A percentile compares a stretch with the other conserved stretches of the same genome.
Evolutionary conservation across 768 basidiomycete genomes (phyloP).

Genomic region (Leccinum broughii): DNA sequence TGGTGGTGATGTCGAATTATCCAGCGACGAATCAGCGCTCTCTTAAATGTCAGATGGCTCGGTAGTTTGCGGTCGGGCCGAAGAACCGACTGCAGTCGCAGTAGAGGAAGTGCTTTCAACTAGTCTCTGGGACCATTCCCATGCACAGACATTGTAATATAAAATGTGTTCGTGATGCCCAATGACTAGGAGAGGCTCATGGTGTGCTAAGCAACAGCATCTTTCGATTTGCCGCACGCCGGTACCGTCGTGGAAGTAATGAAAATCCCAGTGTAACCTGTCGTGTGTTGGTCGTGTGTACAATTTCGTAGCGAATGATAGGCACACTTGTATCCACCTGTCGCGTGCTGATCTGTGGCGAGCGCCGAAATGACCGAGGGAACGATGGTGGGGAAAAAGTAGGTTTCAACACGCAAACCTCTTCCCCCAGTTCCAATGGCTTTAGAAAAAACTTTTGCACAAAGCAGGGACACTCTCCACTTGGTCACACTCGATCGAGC

Average conservation of each 20-base stretch:
- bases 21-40: background rate
- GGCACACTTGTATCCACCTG: background rate
- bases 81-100: background rate
- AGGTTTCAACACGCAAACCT: background rate
- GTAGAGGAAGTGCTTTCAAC: background rate
- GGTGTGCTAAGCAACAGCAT: background rate
- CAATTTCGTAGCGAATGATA: background rate
- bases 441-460: background rate
- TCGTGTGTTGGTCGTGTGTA: background rate
- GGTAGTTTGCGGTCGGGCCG: background rate
- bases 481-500: background rate
- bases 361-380: constrained; percentile 1
- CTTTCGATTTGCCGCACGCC: background rate
- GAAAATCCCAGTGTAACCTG: background rate
- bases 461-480: background rate
- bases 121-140: background rate
- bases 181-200: background rate
- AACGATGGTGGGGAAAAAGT: background rate
- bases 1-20: background rate
- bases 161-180: background rate
- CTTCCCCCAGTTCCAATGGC: background rate
- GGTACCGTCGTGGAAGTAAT: background rate
- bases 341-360: background rate
- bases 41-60: background rate
- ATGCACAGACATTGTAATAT: background rate